A percentile compares a stretch with the other conserved stretches of the same genome.
These are phyloP conservation scores for Groenewaldozyma sp. DNA, from an alignment of 1,139 yeast genomes.

Conservation along the genomic window DNA sequence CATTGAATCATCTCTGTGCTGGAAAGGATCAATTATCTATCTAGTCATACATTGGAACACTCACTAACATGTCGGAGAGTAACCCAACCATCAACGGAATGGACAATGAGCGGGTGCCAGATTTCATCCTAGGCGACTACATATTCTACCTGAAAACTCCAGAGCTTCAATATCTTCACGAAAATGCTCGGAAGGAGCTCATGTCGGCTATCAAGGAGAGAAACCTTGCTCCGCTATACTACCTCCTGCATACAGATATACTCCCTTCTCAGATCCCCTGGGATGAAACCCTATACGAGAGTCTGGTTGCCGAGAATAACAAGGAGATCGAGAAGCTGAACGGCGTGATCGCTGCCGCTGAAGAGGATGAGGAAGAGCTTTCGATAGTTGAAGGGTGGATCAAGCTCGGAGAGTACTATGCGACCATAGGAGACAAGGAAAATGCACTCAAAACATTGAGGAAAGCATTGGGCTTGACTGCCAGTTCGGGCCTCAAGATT, in stretches of 20 bases:
- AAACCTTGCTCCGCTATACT: slow-evolving; percentile 78
- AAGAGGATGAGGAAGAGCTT: slow-evolving; percentile 82
- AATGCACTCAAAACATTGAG: slow-evolving; percentile 67
- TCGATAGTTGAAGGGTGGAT: slow-evolving; percentile 72
- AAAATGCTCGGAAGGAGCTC: slow-evolving; percentile 32
- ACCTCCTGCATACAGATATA: slow-evolving; percentile 51
- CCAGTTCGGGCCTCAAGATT: slow-evolving; percentile 82
- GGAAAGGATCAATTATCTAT: no score
- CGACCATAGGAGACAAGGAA: slow-evolving; percentile 68
- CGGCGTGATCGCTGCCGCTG: slow-evolving; percentile 59
- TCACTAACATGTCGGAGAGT: slow-evolving; percentile 6
- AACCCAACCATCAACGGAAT: slow-evolving; percentile 3
- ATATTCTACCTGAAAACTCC: slow-evolving; percentile 54
- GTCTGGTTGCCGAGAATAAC: slow-evolving; percentile 46
- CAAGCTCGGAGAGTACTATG: slow-evolving; percentile 80
- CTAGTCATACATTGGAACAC: no score
- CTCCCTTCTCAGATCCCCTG: slow-evolving; percentile 33
- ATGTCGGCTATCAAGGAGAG: slow-evolving; percentile 47
- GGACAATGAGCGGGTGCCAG: slow-evolving; percentile 45
- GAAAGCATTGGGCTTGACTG: slow-evolving; percentile 70
- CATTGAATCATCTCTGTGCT: no score
- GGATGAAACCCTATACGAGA: slow-evolving; percentile 50
- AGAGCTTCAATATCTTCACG: slow-evolving; percentile 1
- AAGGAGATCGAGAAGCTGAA: slow-evolving; percentile 48
- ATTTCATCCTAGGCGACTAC: slow-evolving; percentile 66